Percentiles rank a stretch among this genome's conserved stretches.
phyloP scores from a whole-genome alignment of 1,284 basidiomycete species.

The Ceratobasidium theobromae region DNA sequence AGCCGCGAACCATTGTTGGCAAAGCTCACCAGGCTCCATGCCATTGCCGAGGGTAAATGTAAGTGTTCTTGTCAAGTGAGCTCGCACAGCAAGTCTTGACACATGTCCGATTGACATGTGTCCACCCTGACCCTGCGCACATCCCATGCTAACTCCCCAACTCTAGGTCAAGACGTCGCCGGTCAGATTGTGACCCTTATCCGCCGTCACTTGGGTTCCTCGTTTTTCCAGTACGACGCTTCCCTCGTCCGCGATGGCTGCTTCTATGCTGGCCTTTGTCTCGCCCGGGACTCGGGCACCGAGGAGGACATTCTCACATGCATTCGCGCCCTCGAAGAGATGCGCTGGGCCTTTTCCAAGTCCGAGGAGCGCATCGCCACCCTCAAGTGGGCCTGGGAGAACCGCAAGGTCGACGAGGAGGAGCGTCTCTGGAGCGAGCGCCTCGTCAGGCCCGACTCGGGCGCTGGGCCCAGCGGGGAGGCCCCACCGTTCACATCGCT shows the following conservation, averaged over 20 bases:
- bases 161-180: constrained; percentile 47
- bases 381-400: constrained; percentile 62
- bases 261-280: constrained; percentile 76
- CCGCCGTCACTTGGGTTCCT: constrained; percentile 55
- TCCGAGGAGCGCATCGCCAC: constrained; percentile 68
- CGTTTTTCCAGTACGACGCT: constrained; percentile 79
- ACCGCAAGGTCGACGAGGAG: constrained; percentile 17
- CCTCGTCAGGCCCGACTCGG: constrained; percentile 4
- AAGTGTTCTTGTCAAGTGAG: not conserved
- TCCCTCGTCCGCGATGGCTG: constrained; percentile 76
- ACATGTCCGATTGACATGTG: too few species aligned
- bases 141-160: constrained; percentile 38
- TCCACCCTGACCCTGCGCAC: not conserved
- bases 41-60: constrained; percentile 58
- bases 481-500: not conserved
- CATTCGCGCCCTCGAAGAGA: constrained; percentile 68
- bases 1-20: constrained; percentile 38
- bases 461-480: not conserved
- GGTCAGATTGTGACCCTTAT: constrained; percentile 64
- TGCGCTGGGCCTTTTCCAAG: constrained; percentile 78
- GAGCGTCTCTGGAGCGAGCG: constrained; percentile 26
- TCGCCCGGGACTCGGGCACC: constrained; percentile 52
- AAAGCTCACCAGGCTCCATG: constrained; percentile 49
- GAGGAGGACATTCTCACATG: constrained; percentile 72
- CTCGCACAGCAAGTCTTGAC: not conserved